Evolutionary conservation across 441 rosid species (phyloP).

Genomic region (Bruguiera hainesii): DNA sequence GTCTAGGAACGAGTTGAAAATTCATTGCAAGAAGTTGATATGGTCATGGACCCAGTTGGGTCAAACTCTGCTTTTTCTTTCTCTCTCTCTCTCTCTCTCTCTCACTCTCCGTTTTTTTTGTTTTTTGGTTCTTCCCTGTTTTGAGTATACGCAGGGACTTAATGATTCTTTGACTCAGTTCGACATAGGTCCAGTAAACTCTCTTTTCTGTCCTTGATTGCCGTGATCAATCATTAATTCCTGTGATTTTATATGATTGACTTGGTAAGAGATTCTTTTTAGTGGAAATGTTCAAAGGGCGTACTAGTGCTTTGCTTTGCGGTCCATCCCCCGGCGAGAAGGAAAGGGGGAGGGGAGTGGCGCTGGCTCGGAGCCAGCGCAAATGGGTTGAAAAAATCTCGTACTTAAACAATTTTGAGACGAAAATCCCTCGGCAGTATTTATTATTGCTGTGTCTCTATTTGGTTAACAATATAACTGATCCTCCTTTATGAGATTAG

Average conservation of each 20-base stretch:
- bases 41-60: slow-evolving; percentile 22
- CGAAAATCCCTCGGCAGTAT: neutral
- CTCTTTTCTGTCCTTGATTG: slow-evolving; percentile 22
- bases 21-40: slow-evolving; percentile 2
- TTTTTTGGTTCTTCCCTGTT: neutral
- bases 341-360: no score
- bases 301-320: neutral
- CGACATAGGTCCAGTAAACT: slow-evolving; percentile 34
- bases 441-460: neutral
- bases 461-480: no score
- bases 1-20: slow-evolving; percentile 3
- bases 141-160: slow-evolving; percentile 15
- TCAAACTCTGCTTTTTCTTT: slow-evolving; percentile 12
- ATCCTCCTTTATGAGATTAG: neutral
- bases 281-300: neutral
- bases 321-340: neutral
- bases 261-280: neutral
- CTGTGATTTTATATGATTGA: neutral
- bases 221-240: neutral
- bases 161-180: slow-evolving; percentile 28
- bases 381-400: neutral
- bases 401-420: neutral
- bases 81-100: no score
- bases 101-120: no score
- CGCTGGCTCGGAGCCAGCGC: no score